Conservation (phyloP, 1,284 basidiomycete genomes). For the Trichosporon coremiiforme region DNA sequence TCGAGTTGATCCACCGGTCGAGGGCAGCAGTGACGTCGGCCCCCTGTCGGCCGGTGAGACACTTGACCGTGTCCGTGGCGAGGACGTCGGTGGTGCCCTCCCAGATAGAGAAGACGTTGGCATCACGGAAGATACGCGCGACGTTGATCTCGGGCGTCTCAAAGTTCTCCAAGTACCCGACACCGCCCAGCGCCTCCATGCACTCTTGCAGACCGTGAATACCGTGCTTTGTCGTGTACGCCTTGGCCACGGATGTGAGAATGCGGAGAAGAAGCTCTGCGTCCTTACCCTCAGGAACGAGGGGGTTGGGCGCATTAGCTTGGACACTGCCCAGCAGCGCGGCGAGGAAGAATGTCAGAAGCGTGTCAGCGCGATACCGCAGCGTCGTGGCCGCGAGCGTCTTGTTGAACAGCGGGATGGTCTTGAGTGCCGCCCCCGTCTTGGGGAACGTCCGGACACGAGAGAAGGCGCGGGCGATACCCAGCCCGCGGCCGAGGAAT, state of each 20-base stretch:
- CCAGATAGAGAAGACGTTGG: constrained; percentile 77
- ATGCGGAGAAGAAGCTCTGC: constrained; percentile 65
- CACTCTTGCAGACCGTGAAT: constrained; percentile 69
- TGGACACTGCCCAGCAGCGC: constrained; percentile 67
- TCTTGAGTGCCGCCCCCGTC: constrained; percentile 59
- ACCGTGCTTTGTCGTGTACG: constrained; percentile 68
- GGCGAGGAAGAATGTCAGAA: constrained; percentile 65
- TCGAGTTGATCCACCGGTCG: constrained; percentile 20
- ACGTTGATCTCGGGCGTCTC: constrained; percentile 59
- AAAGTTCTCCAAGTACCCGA: constrained; percentile 81
- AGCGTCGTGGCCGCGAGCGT: constrained; percentile 65
- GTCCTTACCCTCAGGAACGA: constrained; percentile 39
- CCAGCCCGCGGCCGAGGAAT: constrained; percentile 65
- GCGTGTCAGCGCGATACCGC: constrained; percentile 67
- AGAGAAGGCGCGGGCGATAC: constrained; percentile 67
- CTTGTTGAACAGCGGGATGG: constrained; percentile 58
- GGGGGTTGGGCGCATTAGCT: constrained; percentile 54
- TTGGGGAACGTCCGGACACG: constrained; percentile 58
- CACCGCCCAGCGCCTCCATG: constrained; percentile 73
- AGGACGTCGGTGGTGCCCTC: constrained; percentile 64
- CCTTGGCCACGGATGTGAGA: constrained; percentile 71
- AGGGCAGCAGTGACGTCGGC: constrained; percentile 5
- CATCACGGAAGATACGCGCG: constrained; percentile 62
- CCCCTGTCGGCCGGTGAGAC: constrained; percentile 23
- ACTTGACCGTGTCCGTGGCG: constrained; percentile 33